These are phyloP conservation scores for Hemisphaericaspora xylanilytica DNA, from an alignment of 1,139 yeast species.

Conservation along the genomic window DNA sequence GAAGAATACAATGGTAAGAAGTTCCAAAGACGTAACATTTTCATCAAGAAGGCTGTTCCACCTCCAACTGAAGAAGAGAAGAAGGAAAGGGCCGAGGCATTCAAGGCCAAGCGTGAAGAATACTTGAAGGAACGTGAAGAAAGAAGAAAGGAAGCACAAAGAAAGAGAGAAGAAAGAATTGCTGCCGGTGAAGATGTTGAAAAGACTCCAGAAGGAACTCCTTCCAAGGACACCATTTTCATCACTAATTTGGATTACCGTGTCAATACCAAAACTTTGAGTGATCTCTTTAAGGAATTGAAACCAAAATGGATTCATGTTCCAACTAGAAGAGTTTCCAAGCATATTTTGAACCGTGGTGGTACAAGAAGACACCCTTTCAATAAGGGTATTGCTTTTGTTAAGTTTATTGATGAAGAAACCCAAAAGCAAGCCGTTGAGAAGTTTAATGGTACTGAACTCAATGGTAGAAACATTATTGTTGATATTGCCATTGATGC, in stretches of 20 bases:
- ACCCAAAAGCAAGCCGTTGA: constrained; percentile 49
- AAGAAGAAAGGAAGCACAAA: constrained; percentile 17
- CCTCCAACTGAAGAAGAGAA: constrained; percentile 51
- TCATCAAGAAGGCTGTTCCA: constrained; percentile 51
- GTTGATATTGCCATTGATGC: constrained; percentile 60
- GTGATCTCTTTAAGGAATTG: constrained; percentile 43
- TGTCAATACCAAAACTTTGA: constrained; percentile 44
- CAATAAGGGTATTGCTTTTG: constrained; percentile 66
- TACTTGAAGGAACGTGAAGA: constrained; percentile 21
- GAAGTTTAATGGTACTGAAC: constrained; percentile 50
- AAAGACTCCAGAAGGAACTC: constrained; percentile 48
- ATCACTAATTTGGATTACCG: constrained; percentile 56
- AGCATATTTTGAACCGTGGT: constrained; percentile 27
- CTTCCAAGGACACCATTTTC: constrained; percentile 55
- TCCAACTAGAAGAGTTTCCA: constrained; percentile 49
- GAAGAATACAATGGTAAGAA: constrained; percentile 42
- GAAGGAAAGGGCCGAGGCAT: constrained; percentile 36
- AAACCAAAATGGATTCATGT: constrained; percentile 57
- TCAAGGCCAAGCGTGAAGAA: constrained; percentile 34
- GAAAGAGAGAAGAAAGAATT: constrained; percentile 16
- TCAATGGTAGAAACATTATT: constrained; percentile 53
- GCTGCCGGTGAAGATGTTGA: constrained; percentile 13
- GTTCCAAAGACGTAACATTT: constrained; percentile 47
- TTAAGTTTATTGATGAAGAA: constrained; percentile 49
- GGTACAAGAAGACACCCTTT: constrained; percentile 41